Evolutionary conservation across 75 land plant genomes (phyloP), one percentile per base, ranked within the genome.

Genomic region (Isoetes taiwanensis): DNA sequence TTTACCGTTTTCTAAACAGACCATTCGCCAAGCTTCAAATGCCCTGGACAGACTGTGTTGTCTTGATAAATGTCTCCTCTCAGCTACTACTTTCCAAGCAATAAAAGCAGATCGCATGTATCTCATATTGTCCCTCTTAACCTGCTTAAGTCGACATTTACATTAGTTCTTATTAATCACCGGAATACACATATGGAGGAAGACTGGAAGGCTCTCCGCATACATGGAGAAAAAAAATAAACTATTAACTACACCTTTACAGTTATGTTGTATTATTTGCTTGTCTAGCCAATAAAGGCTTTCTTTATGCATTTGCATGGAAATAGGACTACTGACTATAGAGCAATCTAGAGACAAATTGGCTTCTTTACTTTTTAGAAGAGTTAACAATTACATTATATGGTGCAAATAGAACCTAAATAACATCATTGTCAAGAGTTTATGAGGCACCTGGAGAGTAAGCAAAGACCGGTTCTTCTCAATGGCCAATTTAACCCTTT

Each of bases 401-500:
- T 27, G 2, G 46, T n/a, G 29, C 60, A 28, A 8, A 43, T 23
- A 27, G 26, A 56, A 30, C 12, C 10, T n/a, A 30, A 52, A 21
- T 33, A 67, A n/a, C n/a, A n/a, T n/a, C n/a, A n/a, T n/a, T n/a
- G n/a, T n/a, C n/a, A n/a, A n/a, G n/a, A n/a, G n/a, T n/a, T n/a
- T n/a, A n/a, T n/a, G n/a, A n/a, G n/a, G n/a, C n/a, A 16, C 73
- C 73, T 70, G 73, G 30, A 64, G 23, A 57, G 59, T 56, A 25
- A 70, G 68, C 14, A 70, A 11, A 10, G 61, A 55, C 14, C 66
- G 58, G 38, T 70, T 70, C 30, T 37, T 43, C 34, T 70, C 73
- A 32, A 70, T 70, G 2, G 62, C 61, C 17, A 23, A 42, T 25
- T 64, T 70, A n/a, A 70, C 73, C 23, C 68, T 57, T 17, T 70